Evolutionary conservation across 1,284 basidiomycete genomes (phyloP).

Genomic region (Trichosporon faecale): DNA sequence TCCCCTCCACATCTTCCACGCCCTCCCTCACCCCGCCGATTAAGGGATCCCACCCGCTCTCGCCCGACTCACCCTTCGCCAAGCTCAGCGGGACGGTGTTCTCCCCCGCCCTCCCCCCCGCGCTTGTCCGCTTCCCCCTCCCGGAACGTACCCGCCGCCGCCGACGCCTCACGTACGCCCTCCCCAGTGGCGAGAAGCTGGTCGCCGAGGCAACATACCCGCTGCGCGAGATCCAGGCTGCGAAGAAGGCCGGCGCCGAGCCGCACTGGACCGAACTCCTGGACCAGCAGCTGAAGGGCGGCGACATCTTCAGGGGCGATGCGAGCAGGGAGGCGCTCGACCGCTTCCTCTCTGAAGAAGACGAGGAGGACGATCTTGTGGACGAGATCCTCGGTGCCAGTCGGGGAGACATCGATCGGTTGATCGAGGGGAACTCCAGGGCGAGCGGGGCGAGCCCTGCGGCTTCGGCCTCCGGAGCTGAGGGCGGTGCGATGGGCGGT

Average conservation of each 20-base stretch:
- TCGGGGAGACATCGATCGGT: slow-evolving; percentile 10
- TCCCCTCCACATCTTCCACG: background rate
- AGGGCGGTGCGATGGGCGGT: background rate
- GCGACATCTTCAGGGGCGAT: slow-evolving; percentile 5
- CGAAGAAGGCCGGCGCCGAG: background rate
- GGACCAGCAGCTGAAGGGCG: slow-evolving; percentile 3
- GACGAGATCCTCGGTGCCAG: slow-evolving; percentile 15
- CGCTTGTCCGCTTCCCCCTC: slow-evolving; percentile 23
- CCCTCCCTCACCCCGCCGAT: slow-evolving; percentile 10
- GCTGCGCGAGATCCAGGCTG: background rate
- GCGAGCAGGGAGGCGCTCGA: background rate
- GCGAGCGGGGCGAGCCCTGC: background rate
- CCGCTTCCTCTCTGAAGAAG: slow-evolving; percentile 1
- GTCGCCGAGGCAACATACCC: slow-evolving; percentile 18
- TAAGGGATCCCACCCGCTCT: slow-evolving; percentile 11
- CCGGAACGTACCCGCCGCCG: background rate
- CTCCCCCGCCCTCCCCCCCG: slow-evolving; percentile 22
- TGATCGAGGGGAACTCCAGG: slow-evolving; percentile 12
- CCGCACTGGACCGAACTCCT: slow-evolving; percentile 18
- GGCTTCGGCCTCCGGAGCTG: background rate
- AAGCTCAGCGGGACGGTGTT: slow-evolving; percentile 16
- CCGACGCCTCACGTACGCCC: slow-evolving; percentile 23
- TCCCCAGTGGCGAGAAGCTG: background rate
- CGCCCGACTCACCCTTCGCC: background rate
- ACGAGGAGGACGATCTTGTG: slow-evolving; percentile 2